Percentiles rank a stretch among this genome's conserved stretches.
Evolutionary conservation across 1,284 basidiomycete genomes (phyloP).

Genomic region (Rhodotorula sp.): DNA sequence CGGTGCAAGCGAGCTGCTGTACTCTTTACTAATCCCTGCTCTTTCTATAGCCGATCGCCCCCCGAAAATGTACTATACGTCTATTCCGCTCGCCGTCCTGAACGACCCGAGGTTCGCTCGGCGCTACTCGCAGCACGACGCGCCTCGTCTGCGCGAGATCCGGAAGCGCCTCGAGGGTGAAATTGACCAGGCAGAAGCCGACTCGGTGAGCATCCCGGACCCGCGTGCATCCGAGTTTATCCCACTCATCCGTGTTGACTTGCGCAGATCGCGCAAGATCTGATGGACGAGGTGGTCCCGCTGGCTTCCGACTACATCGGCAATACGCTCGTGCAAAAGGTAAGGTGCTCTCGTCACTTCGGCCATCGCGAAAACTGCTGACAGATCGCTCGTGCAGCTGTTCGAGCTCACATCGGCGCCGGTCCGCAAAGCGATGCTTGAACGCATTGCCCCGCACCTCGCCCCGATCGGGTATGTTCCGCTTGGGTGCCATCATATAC

Average conservation of each 20-base stretch:
- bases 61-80: slow-evolving; percentile 88
- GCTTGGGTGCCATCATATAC: too few species aligned
- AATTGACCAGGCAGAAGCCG: slow-evolving; percentile 82
- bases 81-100: slow-evolving; percentile 61
- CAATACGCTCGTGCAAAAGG: slow-evolving; percentile 70
- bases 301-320: slow-evolving; percentile 98
- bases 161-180: slow-evolving; percentile 83
- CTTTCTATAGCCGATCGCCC: slow-evolving; percentile 67
- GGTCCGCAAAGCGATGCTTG: slow-evolving; percentile 84
- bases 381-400: slow-evolving; percentile 77
- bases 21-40: background rate
- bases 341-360: background rate
- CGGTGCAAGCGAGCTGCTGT: background rate
- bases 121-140: slow-evolving; percentile 68
- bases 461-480: slow-evolving; percentile 76
- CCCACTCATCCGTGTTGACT: background rate
- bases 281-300: slow-evolving; percentile 77
- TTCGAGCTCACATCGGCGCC: slow-evolving; percentile 82
- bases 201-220: slow-evolving; percentile 51
- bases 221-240: background rate
- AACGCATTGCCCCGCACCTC: slow-evolving; percentile 87
- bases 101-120: slow-evolving; percentile 33
- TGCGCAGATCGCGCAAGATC: slow-evolving; percentile 70
- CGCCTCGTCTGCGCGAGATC: slow-evolving; percentile 88
- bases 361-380: background rate